Conservation (phyloP, 2,329 filamentous ascomycete genomes). For the Knoxdaviesia capensis region DNA sequence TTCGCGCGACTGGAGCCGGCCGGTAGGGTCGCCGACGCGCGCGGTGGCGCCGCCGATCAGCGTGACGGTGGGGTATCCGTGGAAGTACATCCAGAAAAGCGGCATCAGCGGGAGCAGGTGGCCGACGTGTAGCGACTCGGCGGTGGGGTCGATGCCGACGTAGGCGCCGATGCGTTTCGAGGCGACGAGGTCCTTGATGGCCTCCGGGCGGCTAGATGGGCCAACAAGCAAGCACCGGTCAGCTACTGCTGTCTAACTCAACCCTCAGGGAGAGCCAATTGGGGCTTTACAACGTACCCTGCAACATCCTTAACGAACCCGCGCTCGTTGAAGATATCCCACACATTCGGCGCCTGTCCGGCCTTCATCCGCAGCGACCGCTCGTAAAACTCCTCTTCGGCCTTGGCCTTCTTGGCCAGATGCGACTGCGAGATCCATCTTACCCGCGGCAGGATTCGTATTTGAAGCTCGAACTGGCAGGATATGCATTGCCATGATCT, state of each 20-base stretch:
- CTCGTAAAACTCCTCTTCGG: slow-evolving; percentile 24
- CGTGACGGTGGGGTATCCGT: slow-evolving; percentile 48
- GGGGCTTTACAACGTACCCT: slow-evolving; percentile 30
- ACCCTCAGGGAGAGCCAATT: no score
- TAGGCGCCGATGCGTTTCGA: slow-evolving; percentile 52
- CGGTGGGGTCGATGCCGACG: slow-evolving; percentile 67
- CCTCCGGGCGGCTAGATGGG: slow-evolving; percentile 19
- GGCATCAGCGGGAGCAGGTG: slow-evolving; percentile 69
- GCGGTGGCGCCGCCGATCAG: slow-evolving; percentile 58
- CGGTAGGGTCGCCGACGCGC: slow-evolving; percentile 62
- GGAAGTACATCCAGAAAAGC: slow-evolving; percentile 64
- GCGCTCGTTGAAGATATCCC: slow-evolving; percentile 48
- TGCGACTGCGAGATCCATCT: slow-evolving; percentile 21
- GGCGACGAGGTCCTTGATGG: slow-evolving; percentile 43
- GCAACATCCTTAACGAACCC: slow-evolving; percentile 57
- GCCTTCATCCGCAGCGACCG: slow-evolving; percentile 24
- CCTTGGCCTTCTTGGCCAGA: slow-evolving; percentile 20
- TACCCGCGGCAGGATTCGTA: slow-evolving; percentile 2
- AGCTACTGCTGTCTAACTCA: no score
- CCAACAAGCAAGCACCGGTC: no score
- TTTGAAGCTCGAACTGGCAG: no score
- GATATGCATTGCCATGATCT: no score
- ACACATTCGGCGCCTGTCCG: slow-evolving; percentile 31
- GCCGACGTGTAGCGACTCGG: slow-evolving; percentile 59
- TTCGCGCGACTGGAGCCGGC: slow-evolving; percentile 41